Conservation (phyloP, 306 rosid genomes). For the Urtica urens region DNA sequence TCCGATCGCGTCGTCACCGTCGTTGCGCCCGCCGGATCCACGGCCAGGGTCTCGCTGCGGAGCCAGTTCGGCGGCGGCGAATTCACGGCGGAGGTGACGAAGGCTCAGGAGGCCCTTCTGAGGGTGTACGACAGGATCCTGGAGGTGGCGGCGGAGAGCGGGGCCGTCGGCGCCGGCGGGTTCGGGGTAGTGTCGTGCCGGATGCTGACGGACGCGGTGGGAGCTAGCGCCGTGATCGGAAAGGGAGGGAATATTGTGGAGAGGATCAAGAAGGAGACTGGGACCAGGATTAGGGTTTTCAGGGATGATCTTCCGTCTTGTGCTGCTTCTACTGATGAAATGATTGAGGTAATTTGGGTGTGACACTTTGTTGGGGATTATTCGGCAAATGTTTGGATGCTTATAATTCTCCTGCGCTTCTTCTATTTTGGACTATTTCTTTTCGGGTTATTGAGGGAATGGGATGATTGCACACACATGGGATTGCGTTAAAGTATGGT, state of each 20-base stretch:
- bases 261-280: conserved; percentile 75
- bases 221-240: conserved; percentile 75
- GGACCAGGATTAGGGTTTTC: conserved; percentile 60
- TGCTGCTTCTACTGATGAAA: conserved; percentile 52
- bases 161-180: conserved; percentile 37
- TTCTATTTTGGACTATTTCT: no score
- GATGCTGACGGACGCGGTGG: conserved; percentile 48
- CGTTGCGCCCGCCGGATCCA: conserved; percentile 27
- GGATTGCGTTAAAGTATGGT: no score
- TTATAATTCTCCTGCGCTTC: neutral
- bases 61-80: conserved; percentile 1
- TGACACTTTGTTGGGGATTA: neutral
- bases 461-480: no score
- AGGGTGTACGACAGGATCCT: conserved; percentile 84
- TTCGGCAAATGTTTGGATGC: neutral
- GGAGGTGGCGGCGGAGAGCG: conserved; percentile 83
- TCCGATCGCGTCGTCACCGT: conserved; percentile 65
- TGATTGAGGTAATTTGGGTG: conserved; percentile 83
- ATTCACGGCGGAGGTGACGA: conserved; percentile 43
- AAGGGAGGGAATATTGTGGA: conserved; percentile 90
- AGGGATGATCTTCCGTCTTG: conserved; percentile 57
- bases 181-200: conserved; percentile 64
- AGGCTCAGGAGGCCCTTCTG: conserved; percentile 79
- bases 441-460: neutral
- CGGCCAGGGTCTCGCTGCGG: conserved; percentile 18